Percentiles rank a stretch among this genome's conserved stretches.
Conservation (phyloP, 1,284 basidiomycete species). For the Agaricales sp. region DNA sequence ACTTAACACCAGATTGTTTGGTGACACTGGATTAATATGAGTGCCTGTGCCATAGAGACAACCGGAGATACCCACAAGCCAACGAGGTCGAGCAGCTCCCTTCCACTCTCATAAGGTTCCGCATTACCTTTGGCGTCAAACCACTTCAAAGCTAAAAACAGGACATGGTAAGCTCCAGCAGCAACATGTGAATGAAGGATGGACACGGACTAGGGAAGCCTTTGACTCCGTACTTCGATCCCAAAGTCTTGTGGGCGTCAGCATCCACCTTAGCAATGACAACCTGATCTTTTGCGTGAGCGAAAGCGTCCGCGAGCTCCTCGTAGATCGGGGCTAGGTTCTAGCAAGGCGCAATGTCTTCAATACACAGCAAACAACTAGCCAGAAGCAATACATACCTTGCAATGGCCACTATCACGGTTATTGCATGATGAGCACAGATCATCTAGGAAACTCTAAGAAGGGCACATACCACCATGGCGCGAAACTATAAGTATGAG, state of each 20-base stretch:
- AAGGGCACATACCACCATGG: conserved; percentile 65
- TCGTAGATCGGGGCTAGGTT: conserved; percentile 84
- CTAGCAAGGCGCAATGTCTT: conserved; percentile 24
- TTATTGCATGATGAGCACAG: conserved; percentile 1
- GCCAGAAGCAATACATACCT: conserved; percentile 30
- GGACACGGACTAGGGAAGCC: conserved; percentile 78
- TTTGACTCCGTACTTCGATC: conserved; percentile 65
- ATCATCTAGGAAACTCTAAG: neutral
- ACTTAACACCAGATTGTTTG: conserved; percentile 70
- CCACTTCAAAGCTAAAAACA: conserved; percentile 75
- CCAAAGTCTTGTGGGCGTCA: conserved; percentile 69
- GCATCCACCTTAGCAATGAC: conserved; percentile 91
- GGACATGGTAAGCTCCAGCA: conserved; percentile 4
- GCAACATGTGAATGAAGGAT: neutral
- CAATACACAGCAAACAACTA: conserved; percentile 3
- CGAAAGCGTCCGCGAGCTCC: conserved; percentile 80
- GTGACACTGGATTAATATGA: conserved; percentile 43
- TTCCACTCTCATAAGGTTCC: conserved; percentile 67
- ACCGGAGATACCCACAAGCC: conserved; percentile 47
- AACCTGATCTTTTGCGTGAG: conserved; percentile 71
- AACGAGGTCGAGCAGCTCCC: conserved; percentile 73
- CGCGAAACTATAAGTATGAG: conserved; percentile 55
- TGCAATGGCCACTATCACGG: conserved; percentile 65
- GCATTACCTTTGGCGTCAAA: conserved; percentile 63
- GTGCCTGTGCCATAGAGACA: neutral